Percentiles rank a stretch among this genome's conserved stretches.
Evolutionary conservation across 2,329 filamentous ascomycete genomes (phyloP).

Genomic region (Scytalidium sp.): DNA sequence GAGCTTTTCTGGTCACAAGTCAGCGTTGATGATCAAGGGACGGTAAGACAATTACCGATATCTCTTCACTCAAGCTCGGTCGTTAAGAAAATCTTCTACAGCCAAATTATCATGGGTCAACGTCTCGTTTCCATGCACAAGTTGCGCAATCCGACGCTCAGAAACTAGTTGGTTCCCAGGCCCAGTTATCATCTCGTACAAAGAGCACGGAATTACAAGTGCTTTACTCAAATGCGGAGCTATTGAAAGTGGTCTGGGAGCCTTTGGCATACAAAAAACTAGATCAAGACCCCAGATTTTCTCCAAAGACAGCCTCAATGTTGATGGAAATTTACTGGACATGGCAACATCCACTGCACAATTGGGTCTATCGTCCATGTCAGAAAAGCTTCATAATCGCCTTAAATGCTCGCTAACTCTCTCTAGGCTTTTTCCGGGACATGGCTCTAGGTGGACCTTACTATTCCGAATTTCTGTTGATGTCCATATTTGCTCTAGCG

Average conservation of each 20-base stretch:
- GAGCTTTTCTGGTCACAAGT: not conserved
- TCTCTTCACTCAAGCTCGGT: no score
- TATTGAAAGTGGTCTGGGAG: not conserved
- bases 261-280: no score
- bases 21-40: not conserved
- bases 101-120: not conserved
- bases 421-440: constrained; percentile 15
- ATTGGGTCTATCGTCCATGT: constrained; percentile 19
- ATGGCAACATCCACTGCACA: constrained; percentile 20
- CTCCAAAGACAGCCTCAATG: not conserved
- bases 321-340: constrained; percentile 17
- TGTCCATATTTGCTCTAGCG: constrained; percentile 18
- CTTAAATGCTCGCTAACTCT: no score
- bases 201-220: not conserved
- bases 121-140: not conserved
- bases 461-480: constrained; percentile 17
- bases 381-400: no score
- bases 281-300: not conserved
- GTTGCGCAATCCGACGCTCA: not conserved
- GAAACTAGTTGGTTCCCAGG: not conserved
- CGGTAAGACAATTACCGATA: not conserved
- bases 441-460: constrained; percentile 17
- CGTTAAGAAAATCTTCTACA: no score
- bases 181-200: not conserved
- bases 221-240: not conserved